A percentile compares a stretch with the other conserved stretches of the same genome.
Evolutionary conservation across 768 basidiomycete species (phyloP).

Genomic region (Boletus rufocinnamomeus): DNA sequence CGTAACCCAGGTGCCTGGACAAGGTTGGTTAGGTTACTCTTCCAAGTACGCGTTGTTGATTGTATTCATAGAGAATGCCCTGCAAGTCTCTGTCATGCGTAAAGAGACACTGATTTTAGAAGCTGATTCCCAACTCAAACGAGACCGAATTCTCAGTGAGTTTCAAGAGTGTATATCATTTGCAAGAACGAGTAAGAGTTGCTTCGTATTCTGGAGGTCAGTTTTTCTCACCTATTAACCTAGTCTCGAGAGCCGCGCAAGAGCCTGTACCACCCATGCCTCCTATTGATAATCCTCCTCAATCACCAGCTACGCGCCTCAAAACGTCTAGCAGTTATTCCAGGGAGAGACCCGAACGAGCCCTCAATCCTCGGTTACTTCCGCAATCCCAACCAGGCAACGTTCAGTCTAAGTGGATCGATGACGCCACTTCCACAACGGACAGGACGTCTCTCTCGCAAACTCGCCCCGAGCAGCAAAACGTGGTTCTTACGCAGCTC

Average conservation of each 20-base stretch:
- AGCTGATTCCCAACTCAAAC: slow-evolving; percentile 53
- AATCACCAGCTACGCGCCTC: slow-evolving; percentile 19
- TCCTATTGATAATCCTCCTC: slow-evolving; percentile 39
- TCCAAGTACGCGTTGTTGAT: slow-evolving; percentile 15
- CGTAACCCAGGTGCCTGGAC: slow-evolving; percentile 59
- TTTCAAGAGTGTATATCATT: slow-evolving; percentile 86
- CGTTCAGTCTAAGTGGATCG: background rate
- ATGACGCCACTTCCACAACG: background rate
- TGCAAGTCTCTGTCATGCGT: slow-evolving; percentile 82
- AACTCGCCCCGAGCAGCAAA: slow-evolving; percentile 6
- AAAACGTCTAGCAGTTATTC: background rate
- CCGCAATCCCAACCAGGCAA: slow-evolving; percentile 4
- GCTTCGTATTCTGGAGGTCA: background rate
- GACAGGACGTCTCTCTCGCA: slow-evolving; percentile 3
- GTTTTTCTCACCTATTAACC: slow-evolving; percentile 8
- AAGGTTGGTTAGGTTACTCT: slow-evolving; percentile 46
- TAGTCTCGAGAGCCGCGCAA: slow-evolving; percentile 61
- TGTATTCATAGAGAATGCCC: slow-evolving; percentile 56
- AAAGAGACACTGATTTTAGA: slow-evolving; percentile 81
- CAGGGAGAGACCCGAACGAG: slow-evolving; percentile 26
- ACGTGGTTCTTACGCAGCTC: background rate
- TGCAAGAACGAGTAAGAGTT: slow-evolving; percentile 63
- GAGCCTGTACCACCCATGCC: slow-evolving; percentile 71
- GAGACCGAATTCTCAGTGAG: slow-evolving; percentile 66
- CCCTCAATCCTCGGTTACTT: slow-evolving; percentile 19